Percentiles rank a stretch among this genome's conserved stretches.
Conservation (phyloP, 768 basidiomycete species). For the Leucocoprinus birnbaumii region DNA sequence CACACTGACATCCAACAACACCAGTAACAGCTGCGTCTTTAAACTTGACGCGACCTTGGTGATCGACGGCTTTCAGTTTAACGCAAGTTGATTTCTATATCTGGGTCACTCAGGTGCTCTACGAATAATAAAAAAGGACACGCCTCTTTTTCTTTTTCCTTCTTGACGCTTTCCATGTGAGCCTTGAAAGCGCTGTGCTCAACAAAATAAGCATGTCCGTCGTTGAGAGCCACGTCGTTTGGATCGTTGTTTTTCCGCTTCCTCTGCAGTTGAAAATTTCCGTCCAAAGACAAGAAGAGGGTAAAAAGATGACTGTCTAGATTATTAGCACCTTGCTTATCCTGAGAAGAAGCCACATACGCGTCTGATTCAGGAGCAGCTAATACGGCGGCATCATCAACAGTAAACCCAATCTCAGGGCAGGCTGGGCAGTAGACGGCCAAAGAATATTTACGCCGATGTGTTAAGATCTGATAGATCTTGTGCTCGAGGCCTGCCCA, state of each 20-base stretch:
- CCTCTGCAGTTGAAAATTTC: too few relatives aligned
- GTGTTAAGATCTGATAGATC: background rate
- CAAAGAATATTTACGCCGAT: background rate
- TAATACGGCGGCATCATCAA: background rate
- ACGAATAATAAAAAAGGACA: too few relatives aligned
- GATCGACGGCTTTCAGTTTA: conserved; percentile 21
- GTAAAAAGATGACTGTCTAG: too few relatives aligned
- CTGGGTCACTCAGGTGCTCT: background rate
- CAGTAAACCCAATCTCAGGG: background rate
- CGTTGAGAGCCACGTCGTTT: conserved; percentile 20
- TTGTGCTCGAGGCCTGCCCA: background rate
- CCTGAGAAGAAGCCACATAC: too few relatives aligned
- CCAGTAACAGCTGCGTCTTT: conserved; percentile 20
- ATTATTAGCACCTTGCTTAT: too few relatives aligned
- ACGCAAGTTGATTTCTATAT: conserved; percentile 20
- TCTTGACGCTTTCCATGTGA: conserved; percentile 13
- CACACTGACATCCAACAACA: conserved; percentile 25
- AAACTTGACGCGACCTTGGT: conserved; percentile 18
- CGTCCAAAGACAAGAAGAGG: too few relatives aligned
- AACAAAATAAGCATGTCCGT: conserved; percentile 24
- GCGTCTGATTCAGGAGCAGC: too few relatives aligned
- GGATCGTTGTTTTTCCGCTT: too few relatives aligned
- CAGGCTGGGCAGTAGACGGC: too few relatives aligned
- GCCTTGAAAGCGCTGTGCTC: conserved; percentile 12
- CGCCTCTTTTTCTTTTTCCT: too few relatives aligned